These are phyloP conservation scores for Alnus rubra DNA, from an alignment of 306 rosid species.

Conservation along the genomic window DNA sequence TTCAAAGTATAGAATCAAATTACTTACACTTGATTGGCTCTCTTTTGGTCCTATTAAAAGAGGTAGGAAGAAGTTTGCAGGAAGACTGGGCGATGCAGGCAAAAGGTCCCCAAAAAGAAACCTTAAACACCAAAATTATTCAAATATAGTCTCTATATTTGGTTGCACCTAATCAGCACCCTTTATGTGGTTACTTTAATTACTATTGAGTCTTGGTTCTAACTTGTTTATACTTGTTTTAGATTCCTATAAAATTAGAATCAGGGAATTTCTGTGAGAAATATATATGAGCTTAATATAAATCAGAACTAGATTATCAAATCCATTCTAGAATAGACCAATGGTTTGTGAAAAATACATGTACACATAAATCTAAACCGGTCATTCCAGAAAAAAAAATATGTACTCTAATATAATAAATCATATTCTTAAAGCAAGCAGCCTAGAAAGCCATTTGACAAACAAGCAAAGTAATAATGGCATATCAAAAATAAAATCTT, in stretches of 20 bases:
- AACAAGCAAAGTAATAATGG: conserved; percentile 13
- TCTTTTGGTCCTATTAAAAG: neutral
- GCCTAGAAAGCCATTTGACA: conserved; percentile 2
- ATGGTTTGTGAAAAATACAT: too few relatives aligned
- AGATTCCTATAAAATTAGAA: neutral
- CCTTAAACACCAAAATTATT: neutral
- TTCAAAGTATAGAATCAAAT: neutral
- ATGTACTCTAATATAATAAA: neutral
- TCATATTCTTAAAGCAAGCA: conserved; percentile 6
- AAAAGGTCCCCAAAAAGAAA: neutral
- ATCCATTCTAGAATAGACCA: too few relatives aligned
- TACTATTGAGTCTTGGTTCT: too few relatives aligned
- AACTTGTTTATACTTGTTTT: neutral
- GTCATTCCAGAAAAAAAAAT: neutral
- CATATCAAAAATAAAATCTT: conserved; percentile 36
- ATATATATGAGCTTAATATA: neutral
- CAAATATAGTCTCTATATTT: neutral
- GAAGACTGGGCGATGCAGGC: neutral
- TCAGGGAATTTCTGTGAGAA: neutral
- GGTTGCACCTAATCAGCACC: neutral
- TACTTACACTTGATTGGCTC: neutral
- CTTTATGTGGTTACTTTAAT: neutral
- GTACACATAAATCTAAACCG: too few relatives aligned
- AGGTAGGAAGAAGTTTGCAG: neutral
- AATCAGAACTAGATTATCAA: neutral